Conservation (phyloP, 768 basidiomycete species). For the Podaxis sp. region DNA sequence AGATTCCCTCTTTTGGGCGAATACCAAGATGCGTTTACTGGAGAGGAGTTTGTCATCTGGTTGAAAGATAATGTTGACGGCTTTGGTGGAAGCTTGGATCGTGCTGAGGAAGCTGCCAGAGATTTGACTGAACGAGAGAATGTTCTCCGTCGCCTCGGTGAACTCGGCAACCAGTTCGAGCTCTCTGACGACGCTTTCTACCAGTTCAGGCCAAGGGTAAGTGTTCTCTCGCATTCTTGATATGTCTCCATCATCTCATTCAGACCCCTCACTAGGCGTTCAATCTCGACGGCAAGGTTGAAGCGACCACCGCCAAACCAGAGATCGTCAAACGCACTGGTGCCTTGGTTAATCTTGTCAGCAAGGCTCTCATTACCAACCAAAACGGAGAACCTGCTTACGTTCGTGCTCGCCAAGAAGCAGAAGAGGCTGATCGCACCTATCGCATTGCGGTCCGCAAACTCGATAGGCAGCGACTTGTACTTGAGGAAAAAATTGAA, state of each 20-base stretch:
- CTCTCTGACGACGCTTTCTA: conserved; percentile 77
- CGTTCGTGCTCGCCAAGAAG: conserved; percentile 71
- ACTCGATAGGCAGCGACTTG: conserved; percentile 83
- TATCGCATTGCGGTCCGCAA: conserved; percentile 82
- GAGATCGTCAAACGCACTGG: conserved; percentile 65
- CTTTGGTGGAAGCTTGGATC: conserved; percentile 75
- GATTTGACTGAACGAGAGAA: conserved; percentile 64
- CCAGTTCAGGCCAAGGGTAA: conserved; percentile 80
- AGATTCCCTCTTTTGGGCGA: conserved; percentile 81
- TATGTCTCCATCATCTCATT: not conserved
- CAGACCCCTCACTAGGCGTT: conserved; percentile 48
- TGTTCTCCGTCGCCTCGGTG: conserved; percentile 71
- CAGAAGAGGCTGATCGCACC: conserved; percentile 74
- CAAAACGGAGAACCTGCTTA: conserved; percentile 62
- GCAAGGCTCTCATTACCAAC: conserved; percentile 61
- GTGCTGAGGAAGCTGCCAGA: conserved; percentile 72
- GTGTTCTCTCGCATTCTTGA: conserved; percentile 14
- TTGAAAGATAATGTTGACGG: conserved; percentile 74
- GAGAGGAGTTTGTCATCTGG: conserved; percentile 89
- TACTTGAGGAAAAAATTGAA: conserved; percentile 84
- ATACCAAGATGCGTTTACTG: conserved; percentile 83
- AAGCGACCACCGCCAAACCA: conserved; percentile 23
- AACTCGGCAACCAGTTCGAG: conserved; percentile 81
- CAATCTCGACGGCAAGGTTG: conserved; percentile 44
- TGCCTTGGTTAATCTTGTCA: conserved; percentile 68